Evolutionary conservation across 2,329 filamentous ascomycete genomes (phyloP).

Genomic region (Mycosphaerella sp.): DNA sequence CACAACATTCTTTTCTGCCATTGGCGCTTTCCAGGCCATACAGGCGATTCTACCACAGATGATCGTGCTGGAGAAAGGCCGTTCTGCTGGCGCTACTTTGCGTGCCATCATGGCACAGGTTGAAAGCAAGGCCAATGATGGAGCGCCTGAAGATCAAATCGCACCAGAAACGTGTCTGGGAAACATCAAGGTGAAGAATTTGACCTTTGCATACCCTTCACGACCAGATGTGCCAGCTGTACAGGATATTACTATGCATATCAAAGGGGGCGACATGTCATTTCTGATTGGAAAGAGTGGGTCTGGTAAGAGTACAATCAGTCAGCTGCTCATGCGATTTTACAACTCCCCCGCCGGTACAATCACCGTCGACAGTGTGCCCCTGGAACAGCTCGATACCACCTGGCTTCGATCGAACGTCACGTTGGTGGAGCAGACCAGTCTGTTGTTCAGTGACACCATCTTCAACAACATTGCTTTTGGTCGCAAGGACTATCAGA

Average conservation of each 20-base stretch:
- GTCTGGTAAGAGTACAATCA: conserved; percentile 85
- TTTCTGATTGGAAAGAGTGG: conserved; percentile 84
- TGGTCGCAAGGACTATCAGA: conserved; percentile 49
- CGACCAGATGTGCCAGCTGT: conserved; percentile 57
- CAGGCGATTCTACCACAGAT: conserved; percentile 70
- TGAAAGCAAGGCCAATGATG: conserved; percentile 19
- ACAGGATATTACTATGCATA: conserved; percentile 57
- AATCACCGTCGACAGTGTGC: conserved; percentile 61
- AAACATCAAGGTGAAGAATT: conserved; percentile 62
- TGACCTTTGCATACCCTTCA: conserved; percentile 60
- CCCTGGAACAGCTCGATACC: conserved; percentile 56
- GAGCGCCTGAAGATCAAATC: conserved; percentile 19
- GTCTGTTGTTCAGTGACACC: conserved; percentile 72
- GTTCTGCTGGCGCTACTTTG: conserved; percentile 62
- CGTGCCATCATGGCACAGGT: conserved; percentile 40
- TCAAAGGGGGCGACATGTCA: conserved; percentile 64
- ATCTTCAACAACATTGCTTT: conserved; percentile 72
- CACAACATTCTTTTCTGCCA: conserved; percentile 76
- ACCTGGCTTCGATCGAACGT: conserved; percentile 72
- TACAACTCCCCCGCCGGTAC: conserved; percentile 61
- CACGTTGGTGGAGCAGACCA: conserved; percentile 75
- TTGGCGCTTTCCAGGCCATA: conserved; percentile 69
- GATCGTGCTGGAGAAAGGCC: conserved; percentile 71
- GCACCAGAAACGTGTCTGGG: conserved; percentile 49
- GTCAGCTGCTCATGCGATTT: conserved; percentile 70